phyloP scores from a whole-genome alignment of 495 filamentous ascomycete genomes.

The Aspergillus nanangensis region DNA sequence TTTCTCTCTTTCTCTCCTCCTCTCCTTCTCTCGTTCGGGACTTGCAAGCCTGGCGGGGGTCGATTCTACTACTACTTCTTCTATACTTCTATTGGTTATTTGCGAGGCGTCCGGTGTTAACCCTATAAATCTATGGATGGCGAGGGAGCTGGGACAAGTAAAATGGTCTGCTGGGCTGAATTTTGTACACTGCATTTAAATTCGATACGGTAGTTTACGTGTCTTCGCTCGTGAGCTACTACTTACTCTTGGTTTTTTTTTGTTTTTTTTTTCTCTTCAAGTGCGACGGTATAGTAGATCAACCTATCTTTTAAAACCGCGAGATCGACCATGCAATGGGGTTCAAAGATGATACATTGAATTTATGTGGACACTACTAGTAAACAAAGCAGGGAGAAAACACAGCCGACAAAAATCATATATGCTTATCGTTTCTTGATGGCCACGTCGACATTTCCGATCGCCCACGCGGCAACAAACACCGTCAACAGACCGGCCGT shows the following conservation, averaged over 20 bases:
- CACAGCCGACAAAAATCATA: constrained; percentile 20
- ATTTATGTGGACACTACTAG: background rate
- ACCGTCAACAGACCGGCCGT: constrained; percentile 69
- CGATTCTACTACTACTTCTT: background rate
- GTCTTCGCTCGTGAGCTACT: no score
- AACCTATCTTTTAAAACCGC: background rate
- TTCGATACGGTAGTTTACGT: no score
- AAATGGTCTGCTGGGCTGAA: no score
- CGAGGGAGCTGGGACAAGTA: no score
- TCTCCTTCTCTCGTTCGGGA: no score
- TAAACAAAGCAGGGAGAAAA: constrained; percentile 11
- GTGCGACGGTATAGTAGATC: no score
- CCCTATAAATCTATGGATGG: no score
- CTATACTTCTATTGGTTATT: background rate
- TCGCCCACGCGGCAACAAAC: constrained; percentile 69
- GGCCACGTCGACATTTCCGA: constrained; percentile 72
- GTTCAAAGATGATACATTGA: background rate
- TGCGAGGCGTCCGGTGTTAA: constrained; percentile 20
- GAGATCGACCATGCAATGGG: background rate
- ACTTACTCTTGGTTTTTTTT: no score
- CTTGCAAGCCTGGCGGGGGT: no score
- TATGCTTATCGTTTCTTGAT: constrained; percentile 53
- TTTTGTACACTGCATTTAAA: no score
- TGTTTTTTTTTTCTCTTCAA: background rate
- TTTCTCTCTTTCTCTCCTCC: constrained; percentile 1